Evolutionary conservation across 192 early-diverging fungal species (phyloP).

Genomic region (Rhizophagus sp.): DNA sequence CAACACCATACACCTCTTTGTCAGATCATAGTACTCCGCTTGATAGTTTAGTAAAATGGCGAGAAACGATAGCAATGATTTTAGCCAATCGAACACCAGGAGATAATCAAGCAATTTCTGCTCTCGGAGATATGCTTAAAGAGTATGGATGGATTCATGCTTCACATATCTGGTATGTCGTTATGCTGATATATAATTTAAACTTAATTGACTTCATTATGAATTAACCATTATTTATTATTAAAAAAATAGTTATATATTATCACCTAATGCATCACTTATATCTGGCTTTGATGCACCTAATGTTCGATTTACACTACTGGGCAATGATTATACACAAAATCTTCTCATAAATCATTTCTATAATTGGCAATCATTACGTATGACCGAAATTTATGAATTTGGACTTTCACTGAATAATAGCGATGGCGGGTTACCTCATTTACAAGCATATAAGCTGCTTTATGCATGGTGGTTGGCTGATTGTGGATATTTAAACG

Average conservation of each 20-base stretch:
- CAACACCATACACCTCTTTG: neutral
- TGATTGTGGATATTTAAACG: constrained; percentile 73
- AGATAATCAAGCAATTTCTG: constrained; percentile 67
- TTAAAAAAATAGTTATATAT: constrained; percentile 50
- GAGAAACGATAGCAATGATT: constrained; percentile 71
- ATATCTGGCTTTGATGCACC: constrained; percentile 67
- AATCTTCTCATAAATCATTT: constrained; percentile 48
- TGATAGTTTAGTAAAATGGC: constrained; percentile 66
- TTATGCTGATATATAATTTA: neutral
- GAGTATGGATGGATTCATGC: constrained; percentile 54
- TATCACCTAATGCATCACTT: constrained; percentile 62
- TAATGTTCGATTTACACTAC: constrained; percentile 63
- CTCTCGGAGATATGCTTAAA: constrained; percentile 76
- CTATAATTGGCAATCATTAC: constrained; percentile 59
- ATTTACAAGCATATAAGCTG: constrained; percentile 90
- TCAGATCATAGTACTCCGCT: constrained; percentile 27
- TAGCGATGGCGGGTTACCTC: constrained; percentile 66
- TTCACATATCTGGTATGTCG: constrained; percentile 79
- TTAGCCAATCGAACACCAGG: constrained; percentile 82
- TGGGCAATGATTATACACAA: constrained; percentile 58
- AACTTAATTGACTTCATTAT: no score
- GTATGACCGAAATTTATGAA: constrained; percentile 85
- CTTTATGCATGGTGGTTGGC: constrained; percentile 76
- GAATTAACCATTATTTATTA: neutral
- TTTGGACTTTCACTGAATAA: constrained; percentile 60